A percentile compares a stretch with the other conserved stretches of the same genome.
These are phyloP conservation scores for Pigoraptor vietnamica DNA, from an alignment of 78 protist species.

Conservation along the genomic window DNA sequence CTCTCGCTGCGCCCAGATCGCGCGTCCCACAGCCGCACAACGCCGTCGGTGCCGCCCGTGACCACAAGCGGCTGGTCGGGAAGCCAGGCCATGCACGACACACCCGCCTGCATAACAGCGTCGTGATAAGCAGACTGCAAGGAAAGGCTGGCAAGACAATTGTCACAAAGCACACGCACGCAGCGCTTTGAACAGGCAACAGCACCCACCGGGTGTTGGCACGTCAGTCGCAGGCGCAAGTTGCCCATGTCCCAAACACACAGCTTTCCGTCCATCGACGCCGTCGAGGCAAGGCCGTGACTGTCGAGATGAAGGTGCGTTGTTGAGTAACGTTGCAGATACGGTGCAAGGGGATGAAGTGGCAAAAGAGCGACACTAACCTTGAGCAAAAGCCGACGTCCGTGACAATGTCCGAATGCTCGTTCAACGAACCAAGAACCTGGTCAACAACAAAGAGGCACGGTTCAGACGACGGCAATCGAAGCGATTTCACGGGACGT, in stretches of 20 bases:
- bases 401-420: not conserved
- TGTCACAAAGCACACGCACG: no score
- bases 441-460: no score
- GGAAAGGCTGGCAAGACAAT: no score
- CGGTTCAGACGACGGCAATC: not conserved
- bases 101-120: not conserved
- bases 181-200: no score
- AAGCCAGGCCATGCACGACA: not conserved
- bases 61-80: not conserved
- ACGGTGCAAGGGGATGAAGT: not conserved
- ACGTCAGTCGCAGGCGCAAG: not conserved
- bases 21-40: not conserved
- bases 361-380: not conserved
- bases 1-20: not conserved
- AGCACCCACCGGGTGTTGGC: not conserved
- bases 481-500: not conserved
- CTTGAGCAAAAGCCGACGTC: not conserved
- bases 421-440: not conserved
- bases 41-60: not conserved
- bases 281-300: not conserved
- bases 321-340: no score
- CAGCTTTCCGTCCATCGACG: not conserved
- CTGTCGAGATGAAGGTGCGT: not conserved
- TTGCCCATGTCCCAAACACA: not conserved
- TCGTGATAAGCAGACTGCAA: no score